These are phyloP conservation scores for Galerina sulciceps DNA, from an alignment of 768 basidiomycete genomes.

Conservation along the genomic window DNA sequence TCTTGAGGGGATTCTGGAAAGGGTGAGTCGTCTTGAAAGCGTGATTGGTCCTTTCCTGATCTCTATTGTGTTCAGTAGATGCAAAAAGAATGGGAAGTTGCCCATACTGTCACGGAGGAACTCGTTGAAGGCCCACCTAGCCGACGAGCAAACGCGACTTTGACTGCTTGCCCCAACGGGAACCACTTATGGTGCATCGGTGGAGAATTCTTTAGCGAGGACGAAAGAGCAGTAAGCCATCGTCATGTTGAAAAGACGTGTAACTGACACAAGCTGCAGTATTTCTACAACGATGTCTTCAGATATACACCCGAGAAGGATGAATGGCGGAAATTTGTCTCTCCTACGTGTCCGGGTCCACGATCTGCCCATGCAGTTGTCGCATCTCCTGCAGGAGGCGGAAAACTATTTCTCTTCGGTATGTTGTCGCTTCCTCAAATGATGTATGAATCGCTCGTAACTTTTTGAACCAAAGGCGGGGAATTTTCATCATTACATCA, in stretches of 20 bases:
- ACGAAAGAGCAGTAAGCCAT: constrained; percentile 70
- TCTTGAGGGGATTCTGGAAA: constrained; percentile 83
- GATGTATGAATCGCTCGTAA: neutral
- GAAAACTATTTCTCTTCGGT: constrained; percentile 87
- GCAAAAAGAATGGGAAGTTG: constrained; percentile 81
- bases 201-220: constrained; percentile 88
- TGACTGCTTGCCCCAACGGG: constrained; percentile 80
- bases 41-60: neutral
- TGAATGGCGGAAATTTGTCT: constrained; percentile 89
- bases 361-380: constrained; percentile 87
- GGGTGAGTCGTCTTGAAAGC: constrained; percentile 44
- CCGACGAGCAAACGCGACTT: constrained; percentile 80
- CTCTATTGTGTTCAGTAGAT: constrained; percentile 54
- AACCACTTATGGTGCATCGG: constrained; percentile 86
- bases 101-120: constrained; percentile 86
- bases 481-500: constrained; percentile 87
- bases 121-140: constrained; percentile 82
- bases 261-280: constrained; percentile 38
- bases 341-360: constrained; percentile 85
- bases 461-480: constrained; percentile 53
- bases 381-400: constrained; percentile 75
- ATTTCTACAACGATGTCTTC: constrained; percentile 89
- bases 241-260: neutral
- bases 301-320: constrained; percentile 89
- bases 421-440: neutral